Percentiles rank a stretch among this genome's conserved stretches.
Conservation (phyloP, 805 yeast species). For the Sugiyamaella smithiae region DNA sequence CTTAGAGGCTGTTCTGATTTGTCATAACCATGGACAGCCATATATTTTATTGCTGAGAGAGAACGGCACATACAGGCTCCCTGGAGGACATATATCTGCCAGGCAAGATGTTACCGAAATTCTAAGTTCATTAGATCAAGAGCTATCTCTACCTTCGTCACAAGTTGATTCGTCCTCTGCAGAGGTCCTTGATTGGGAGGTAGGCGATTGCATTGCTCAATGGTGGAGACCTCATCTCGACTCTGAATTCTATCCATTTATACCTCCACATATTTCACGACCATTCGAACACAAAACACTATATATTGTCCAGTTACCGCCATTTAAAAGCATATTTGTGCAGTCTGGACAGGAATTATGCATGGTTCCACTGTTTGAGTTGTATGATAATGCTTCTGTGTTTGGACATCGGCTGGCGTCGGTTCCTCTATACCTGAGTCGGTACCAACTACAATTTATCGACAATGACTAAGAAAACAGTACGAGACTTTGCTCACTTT, state of each 20-base stretch:
- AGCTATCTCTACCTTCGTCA: constrained; percentile 23
- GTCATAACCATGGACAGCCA: constrained; percentile 36
- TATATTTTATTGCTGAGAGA: constrained; percentile 31
- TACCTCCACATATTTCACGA: constrained; percentile 36
- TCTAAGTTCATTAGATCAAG: constrained; percentile 23
- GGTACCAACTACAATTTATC: constrained; percentile 34
- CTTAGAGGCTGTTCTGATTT: constrained; percentile 32
- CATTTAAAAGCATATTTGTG: constrained; percentile 27
- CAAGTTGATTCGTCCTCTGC: constrained; percentile 19
- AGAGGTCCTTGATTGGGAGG: constrained; percentile 27
- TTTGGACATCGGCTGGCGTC: constrained; percentile 35
- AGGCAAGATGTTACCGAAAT: constrained; percentile 33
- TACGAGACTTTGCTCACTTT: too few relatives aligned
- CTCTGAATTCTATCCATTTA: constrained; percentile 32
- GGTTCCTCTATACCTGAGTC: constrained; percentile 37
- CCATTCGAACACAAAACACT: constrained; percentile 36
- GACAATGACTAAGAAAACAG: constrained; percentile 17
- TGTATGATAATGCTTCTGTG: constrained; percentile 32
- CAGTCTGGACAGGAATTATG: constrained; percentile 33
- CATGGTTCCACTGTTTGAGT: constrained; percentile 35
- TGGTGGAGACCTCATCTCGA: constrained; percentile 38
- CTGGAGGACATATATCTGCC: constrained; percentile 26
- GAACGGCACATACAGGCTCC: constrained; percentile 33
- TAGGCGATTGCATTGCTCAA: constrained; percentile 35
- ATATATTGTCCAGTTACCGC: constrained; percentile 31